phyloP scores from a whole-genome alignment of 768 basidiomycete genomes.

The Exsudoporus frostii region DNA sequence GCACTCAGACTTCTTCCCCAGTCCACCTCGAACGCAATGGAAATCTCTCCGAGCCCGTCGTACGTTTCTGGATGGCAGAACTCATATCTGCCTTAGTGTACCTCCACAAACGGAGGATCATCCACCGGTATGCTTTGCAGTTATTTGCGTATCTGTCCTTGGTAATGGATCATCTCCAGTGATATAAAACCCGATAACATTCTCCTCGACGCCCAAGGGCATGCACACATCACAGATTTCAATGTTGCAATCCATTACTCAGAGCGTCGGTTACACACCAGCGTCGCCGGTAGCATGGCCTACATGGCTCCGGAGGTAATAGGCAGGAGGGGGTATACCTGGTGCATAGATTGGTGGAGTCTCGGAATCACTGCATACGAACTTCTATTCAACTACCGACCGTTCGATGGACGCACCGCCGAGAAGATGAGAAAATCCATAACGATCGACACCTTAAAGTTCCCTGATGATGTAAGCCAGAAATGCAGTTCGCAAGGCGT shows the following conservation, averaged over 20 bases:
- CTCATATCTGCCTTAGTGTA: constrained; percentile 82
- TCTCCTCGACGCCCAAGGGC: constrained; percentile 87
- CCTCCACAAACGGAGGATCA: constrained; percentile 87
- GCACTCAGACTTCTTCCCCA: constrained; percentile 1
- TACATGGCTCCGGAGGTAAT: constrained; percentile 99
- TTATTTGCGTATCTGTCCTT: neutral
- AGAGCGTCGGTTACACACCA: constrained; percentile 80
- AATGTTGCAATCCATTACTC: constrained; percentile 99
- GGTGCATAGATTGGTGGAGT: constrained; percentile 96
- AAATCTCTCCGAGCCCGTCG: constrained; percentile 63
- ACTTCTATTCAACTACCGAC: constrained; percentile 76
- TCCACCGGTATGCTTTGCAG: constrained; percentile 71
- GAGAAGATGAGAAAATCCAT: constrained; percentile 89
- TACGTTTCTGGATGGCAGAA: constrained; percentile 89
- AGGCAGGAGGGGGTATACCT: constrained; percentile 86
- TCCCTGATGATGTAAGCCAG: constrained; percentile 65
- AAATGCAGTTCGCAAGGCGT: constrained; percentile 67
- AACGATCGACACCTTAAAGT: constrained; percentile 69
- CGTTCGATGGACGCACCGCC: constrained; percentile 87
- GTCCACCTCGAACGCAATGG: constrained; percentile 81
- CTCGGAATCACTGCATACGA: constrained; percentile 89
- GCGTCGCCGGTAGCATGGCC: constrained; percentile 97
- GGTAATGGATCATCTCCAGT: constrained; percentile 39
- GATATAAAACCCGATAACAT: constrained; percentile 98
- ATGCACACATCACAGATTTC: constrained; percentile 97